phyloP scores from a whole-genome alignment of 768 basidiomycete genomes.

The Tubosaeta brunneosetosa region DNA sequence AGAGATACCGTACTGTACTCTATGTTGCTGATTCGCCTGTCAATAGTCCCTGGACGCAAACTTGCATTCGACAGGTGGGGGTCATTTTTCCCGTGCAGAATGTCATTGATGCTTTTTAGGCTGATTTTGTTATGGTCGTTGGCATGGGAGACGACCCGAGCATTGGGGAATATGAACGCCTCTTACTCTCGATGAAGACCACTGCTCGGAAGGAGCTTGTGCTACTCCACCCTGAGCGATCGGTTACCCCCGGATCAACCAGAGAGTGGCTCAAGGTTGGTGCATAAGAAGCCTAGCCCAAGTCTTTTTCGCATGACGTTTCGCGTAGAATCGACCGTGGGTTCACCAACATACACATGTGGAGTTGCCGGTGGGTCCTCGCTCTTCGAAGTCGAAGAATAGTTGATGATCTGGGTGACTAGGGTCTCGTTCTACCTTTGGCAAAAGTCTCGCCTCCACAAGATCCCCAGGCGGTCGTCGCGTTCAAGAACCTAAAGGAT shows the following conservation, averaged over 20 bases:
- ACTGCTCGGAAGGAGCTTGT: constrained; percentile 98
- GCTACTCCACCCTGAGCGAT: constrained; percentile 86
- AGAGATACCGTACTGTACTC: constrained; percentile 87
- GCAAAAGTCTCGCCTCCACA: constrained; percentile 58
- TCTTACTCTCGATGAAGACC: constrained; percentile 92
- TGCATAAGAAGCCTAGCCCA: constrained; percentile 2
- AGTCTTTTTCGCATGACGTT: constrained; percentile 3
- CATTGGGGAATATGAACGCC: constrained; percentile 90
- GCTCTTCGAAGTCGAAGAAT: not conserved
- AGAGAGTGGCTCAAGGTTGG: constrained; percentile 90
- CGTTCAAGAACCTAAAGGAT: constrained; percentile 89
- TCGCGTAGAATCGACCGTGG: constrained; percentile 82
- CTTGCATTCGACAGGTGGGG: constrained; percentile 89
- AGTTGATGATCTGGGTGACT: constrained; percentile 6
- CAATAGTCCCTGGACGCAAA: constrained; percentile 95
- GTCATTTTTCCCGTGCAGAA: not conserved
- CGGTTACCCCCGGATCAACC: constrained; percentile 85
- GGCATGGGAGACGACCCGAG: constrained; percentile 91
- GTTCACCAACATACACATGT: constrained; percentile 95
- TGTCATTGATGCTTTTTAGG: constrained; percentile 39
- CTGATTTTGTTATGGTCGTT: constrained; percentile 90
- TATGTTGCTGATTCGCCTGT: constrained; percentile 97
- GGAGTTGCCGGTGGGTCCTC: constrained; percentile 65
- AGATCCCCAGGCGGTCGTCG: constrained; percentile 84
- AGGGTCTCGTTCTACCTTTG: constrained; percentile 70